Percentiles rank a stretch among this genome's conserved stretches.
phyloP scores from a whole-genome alignment of 2,329 filamentous ascomycete species.

The Apiospora koreana region DNA sequence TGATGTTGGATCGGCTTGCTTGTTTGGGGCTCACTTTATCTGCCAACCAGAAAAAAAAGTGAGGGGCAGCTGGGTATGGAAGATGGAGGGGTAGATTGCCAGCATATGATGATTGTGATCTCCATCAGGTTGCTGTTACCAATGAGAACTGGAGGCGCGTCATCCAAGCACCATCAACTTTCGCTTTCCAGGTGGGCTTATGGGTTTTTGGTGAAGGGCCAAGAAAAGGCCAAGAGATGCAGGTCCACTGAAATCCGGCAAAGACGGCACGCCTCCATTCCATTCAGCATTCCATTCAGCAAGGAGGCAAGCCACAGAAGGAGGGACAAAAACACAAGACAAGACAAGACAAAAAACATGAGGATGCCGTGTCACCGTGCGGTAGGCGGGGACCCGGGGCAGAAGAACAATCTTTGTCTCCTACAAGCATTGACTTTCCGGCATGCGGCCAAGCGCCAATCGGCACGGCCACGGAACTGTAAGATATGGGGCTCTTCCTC shows the following conservation, averaged over 20 bases:
- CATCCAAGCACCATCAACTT: not conserved
- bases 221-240: not conserved
- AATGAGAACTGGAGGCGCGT: not conserved
- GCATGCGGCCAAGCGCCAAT: not conserved
- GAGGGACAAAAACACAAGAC: no score
- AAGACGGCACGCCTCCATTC: not conserved
- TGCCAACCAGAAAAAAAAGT: not conserved
- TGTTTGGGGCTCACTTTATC: not conserved
- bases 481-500: not conserved
- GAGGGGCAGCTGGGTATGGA: not conserved
- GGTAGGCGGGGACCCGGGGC: not conserved
- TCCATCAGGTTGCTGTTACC: not conserved
- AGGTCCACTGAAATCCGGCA: slow-evolving; percentile 1
- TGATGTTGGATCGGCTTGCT: not conserved
- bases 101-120: not conserved
- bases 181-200: not conserved
- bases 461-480: not conserved
- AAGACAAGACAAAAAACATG: not conserved
- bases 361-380: not conserved
- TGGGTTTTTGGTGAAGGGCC: not conserved
- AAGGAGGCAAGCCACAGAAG: not conserved
- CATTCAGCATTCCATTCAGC: no score
- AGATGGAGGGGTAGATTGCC: not conserved
- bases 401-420: not conserved
- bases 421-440: not conserved